Base-by-base conservation (phyloP, 768 basidiomycete genomes). In the Fibroporia radiculosa region DNA sequence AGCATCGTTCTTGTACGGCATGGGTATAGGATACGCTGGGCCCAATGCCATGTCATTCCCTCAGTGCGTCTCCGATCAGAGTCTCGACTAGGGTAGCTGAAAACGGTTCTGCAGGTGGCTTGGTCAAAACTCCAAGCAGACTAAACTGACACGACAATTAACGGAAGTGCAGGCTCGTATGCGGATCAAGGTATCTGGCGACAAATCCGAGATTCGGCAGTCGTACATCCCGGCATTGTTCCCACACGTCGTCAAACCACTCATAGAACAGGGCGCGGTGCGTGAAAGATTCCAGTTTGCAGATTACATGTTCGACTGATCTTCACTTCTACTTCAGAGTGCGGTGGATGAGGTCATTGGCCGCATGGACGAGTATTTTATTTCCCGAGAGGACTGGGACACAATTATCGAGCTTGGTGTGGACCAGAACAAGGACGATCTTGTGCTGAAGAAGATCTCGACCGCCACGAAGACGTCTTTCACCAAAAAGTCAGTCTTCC, bases 381-480 rank as follows among this genome's bases (percentile, higher is more conserved):
- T 99, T 25, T 82, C 82, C 3, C 88, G 85, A 51, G 96, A 98
- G 23, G 95, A 98, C 57, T 98, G 93, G 95, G 96, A 99, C 56
- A 83, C 91, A 8, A 72, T 98, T 42, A 77, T 98, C 42, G 95
- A 98, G 60, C 75, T 99, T 7, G 96, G 95, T 1, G 76, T 99
- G 6, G 96, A 80, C 46, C 73, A 84, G 5, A 75, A 81, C 57
- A 78, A 76, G 47, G 88, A 89, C 39, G 86, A 85, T 0, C 5
- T 66, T 1, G 74, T 95, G 10, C 64, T 87, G 56, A 96, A 95
- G 70, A 85, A 84, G 65, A 90, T 99, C 24, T 67, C 88, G 0
- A 55, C 83, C 0, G 77, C 84, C 0, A 83, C 84, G 35, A 99
- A 99, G 69, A 65, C 84, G 0, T 68, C 84, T 0, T 82, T 99